These are phyloP conservation scores for Ceratobasidium sp. DNA, from an alignment of 1,284 basidiomycete genomes.

Conservation along the genomic window DNA sequence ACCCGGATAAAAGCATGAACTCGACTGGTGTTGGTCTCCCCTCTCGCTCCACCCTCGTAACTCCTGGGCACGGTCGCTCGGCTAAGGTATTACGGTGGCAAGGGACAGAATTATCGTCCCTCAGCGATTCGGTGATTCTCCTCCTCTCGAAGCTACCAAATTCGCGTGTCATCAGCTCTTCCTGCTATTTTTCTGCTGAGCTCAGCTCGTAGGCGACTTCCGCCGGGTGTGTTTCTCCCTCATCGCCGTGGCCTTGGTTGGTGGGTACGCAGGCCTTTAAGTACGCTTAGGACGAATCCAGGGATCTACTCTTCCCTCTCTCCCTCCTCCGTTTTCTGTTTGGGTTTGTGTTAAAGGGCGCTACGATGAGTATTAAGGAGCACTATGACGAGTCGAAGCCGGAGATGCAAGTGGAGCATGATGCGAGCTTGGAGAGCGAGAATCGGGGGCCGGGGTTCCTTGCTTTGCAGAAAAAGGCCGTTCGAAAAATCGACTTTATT, in stretches of 20 bases:
- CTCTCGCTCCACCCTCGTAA: background rate
- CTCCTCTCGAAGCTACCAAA: slow-evolving; percentile 33
- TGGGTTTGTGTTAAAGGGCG: background rate
- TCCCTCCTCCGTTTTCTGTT: background rate
- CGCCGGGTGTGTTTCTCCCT: slow-evolving; percentile 19
- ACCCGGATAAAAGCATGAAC: slow-evolving; percentile 1
- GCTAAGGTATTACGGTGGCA: background rate
- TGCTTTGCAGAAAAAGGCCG: slow-evolving; percentile 33
- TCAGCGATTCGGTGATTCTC: slow-evolving; percentile 9
- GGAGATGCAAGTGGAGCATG: slow-evolving; percentile 1
- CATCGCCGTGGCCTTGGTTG: too few species aligned
- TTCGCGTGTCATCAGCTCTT: slow-evolving; percentile 27
- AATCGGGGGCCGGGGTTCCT: slow-evolving; percentile 21
- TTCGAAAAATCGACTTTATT: slow-evolving; percentile 36
- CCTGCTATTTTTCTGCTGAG: slow-evolving; percentile 23
- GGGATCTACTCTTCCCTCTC: background rate
- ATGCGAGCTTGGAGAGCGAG: background rate
- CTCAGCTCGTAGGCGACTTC: slow-evolving; percentile 31
- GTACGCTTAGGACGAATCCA: too few species aligned
- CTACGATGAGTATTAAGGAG: slow-evolving; percentile 22
- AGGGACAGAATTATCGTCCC: slow-evolving; percentile 17
- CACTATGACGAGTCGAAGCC: slow-evolving; percentile 31
- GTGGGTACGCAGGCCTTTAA: too few species aligned
- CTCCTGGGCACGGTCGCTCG: background rate
- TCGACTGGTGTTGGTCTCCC: background rate